phyloP scores from a whole-genome alignment of 495 filamentous ascomycete genomes.

The Aspergillus ostianus region DNA sequence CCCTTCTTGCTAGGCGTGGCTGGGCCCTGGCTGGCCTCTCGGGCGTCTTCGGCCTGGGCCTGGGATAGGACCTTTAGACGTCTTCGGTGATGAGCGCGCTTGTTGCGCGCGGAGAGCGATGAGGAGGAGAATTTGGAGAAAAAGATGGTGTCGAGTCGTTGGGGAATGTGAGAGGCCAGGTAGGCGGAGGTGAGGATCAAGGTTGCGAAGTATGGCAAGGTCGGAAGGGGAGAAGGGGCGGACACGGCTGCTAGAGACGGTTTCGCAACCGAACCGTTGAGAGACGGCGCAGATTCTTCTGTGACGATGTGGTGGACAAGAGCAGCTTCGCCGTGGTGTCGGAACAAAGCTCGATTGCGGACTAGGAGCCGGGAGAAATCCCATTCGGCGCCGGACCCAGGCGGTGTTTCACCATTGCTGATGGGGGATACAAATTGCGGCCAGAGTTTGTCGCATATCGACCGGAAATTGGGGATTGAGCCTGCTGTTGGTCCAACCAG shows the following conservation, averaged over 20 bases:
- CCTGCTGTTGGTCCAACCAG: slow-evolving; percentile 42
- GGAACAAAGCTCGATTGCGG: slow-evolving; percentile 68
- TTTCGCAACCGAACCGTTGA: slow-evolving; percentile 21
- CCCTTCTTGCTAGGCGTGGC: slow-evolving; percentile 34
- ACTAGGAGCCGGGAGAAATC: slow-evolving; percentile 83
- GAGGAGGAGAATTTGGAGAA: slow-evolving; percentile 79
- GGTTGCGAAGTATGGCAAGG: slow-evolving; percentile 76
- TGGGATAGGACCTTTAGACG: slow-evolving; percentile 46
- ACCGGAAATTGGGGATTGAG: slow-evolving; percentile 43
- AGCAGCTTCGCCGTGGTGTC: slow-evolving; percentile 71
- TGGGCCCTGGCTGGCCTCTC: slow-evolving; percentile 26
- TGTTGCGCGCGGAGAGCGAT: slow-evolving; percentile 44
- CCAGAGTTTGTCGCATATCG: slow-evolving; percentile 68
- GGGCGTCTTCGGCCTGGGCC: slow-evolving; percentile 39
- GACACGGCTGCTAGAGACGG: slow-evolving; percentile 27
- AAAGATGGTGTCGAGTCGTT: slow-evolving; percentile 71
- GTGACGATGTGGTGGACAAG: slow-evolving; percentile 70
- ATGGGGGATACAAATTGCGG: slow-evolving; percentile 64
- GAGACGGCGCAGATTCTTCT: slow-evolving; percentile 20
- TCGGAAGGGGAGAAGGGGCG: slow-evolving; percentile 38
- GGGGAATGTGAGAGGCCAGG: slow-evolving; percentile 84
- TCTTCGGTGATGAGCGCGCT: slow-evolving; percentile 57
- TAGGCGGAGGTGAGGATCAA: slow-evolving; percentile 84
- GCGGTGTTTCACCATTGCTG: slow-evolving; percentile 33
- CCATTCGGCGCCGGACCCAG: slow-evolving; percentile 52